Percentiles rank a stretch among this genome's conserved stretches.
phyloP scores from a whole-genome alignment of 2,329 filamentous ascomycete genomes.

The Hypoxylon sp. region DNA sequence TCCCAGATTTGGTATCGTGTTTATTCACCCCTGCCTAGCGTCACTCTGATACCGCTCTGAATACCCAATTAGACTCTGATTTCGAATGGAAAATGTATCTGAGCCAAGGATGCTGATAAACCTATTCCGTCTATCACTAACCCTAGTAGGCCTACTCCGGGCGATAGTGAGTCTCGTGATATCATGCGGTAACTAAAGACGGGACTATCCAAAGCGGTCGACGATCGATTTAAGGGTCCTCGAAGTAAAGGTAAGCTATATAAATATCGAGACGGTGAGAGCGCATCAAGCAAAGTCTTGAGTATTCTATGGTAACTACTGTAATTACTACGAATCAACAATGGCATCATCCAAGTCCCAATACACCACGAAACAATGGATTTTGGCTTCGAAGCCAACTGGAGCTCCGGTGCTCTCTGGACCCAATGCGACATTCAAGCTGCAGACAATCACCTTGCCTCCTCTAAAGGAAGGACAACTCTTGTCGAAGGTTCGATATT shows the following conservation, averaged over 20 bases:
- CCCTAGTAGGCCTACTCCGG: not conserved
- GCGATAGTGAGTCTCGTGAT: not conserved
- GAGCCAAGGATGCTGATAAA: not conserved
- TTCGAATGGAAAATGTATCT: not conserved
- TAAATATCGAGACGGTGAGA: constrained; percentile 16
- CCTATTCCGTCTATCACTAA: not conserved
- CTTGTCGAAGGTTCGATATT: constrained; percentile 48
- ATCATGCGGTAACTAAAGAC: not conserved
- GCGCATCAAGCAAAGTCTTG: too few relatives aligned
- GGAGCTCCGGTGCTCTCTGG: constrained; percentile 49
- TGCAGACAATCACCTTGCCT: constrained; percentile 48
- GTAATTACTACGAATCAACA: constrained; percentile 4
- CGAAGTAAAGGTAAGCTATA: not conserved
- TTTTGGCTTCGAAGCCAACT: constrained; percentile 49
- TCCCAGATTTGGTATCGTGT: not conserved
- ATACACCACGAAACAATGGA: constrained; percentile 51
- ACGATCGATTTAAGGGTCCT: not conserved
- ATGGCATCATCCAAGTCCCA: constrained; percentile 32
- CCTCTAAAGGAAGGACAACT: constrained; percentile 49
- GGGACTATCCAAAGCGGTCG: not conserved
- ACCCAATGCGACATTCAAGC: constrained; percentile 51
- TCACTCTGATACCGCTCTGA: not conserved
- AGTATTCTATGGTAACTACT: constrained; percentile 2
- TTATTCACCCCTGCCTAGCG: not conserved
- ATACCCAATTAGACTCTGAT: not conserved